Base-by-base conservation (phyloP, 2,329 filamentous ascomycete genomes). In the Scedosporium apiospermum region DNA sequence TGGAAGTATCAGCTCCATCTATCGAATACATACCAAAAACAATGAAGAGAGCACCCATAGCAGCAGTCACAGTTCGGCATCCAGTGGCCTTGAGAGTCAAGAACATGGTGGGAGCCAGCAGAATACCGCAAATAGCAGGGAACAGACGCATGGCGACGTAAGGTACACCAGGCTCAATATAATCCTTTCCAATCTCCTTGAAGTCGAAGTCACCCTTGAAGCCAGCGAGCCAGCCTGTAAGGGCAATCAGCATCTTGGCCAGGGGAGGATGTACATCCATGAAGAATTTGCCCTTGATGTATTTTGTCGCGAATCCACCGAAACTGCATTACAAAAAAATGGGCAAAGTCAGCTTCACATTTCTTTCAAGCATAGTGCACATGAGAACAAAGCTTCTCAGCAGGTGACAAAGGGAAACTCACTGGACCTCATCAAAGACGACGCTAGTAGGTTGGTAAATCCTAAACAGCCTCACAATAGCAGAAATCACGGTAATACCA, bases 211-310 rank as follows among this genome's bases (percentile, higher is more conserved):
- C 83, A 67, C 95, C 95, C 72, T 97, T 85, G 75, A 98, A 99
- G 62, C 95, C 95, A 70, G 93, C 95, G 66, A 97, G 77, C 88
- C 90, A 99, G 69, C 93, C 95, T 66, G 93, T 92, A 65, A 99
- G 85, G 61, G 95, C 96, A 71, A 99, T 93, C 68, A 99, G 87
- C 73, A 99, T 86, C 81, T 99, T 99, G 67, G 95, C 95, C 65
- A 99, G 83, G 57, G 95, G 95, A 38, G 95, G 95, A 74, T 99
- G 95, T n/a, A 99, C 95, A 74, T 99, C 95, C 95, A 99, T 99
- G 77, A 99, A 99, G 84, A 99, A 99, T 74, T 84, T 89, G 71
- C 95, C 95, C 82, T 99, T 98, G 83, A 99, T 98, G 76, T 99
- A 99, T 77, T 99, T 99, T 69, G 90, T 91, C 67, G 95, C 95